Conservation (phyloP, 1,284 basidiomycete species). For the Sporisorium scitamineum region DNA sequence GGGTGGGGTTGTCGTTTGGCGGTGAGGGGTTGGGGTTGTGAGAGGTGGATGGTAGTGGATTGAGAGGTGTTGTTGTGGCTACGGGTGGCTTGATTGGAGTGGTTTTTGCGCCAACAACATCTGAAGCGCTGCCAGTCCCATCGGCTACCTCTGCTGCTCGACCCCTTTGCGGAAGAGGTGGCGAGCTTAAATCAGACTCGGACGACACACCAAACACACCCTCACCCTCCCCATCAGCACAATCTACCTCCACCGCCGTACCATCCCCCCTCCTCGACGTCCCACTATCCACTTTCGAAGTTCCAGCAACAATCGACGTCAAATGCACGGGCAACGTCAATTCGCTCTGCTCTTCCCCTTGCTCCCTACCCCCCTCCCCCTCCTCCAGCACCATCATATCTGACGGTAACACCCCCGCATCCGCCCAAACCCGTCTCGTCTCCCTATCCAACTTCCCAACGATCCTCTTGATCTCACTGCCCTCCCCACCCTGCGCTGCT, state of each 20-base stretch:
- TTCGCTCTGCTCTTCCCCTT: conserved; percentile 21
- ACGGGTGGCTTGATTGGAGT: no score
- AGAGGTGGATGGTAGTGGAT: no score
- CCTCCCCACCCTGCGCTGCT: background rate
- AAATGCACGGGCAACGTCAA: conserved; percentile 17
- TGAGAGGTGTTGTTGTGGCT: no score
- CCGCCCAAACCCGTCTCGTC: conserved; percentile 6
- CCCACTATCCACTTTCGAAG: background rate
- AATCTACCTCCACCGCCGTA: background rate
- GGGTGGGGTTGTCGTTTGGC: no score
- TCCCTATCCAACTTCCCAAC: background rate
- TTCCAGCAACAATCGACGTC: no score
- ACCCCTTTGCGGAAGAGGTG: no score
- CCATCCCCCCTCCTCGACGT: background rate
- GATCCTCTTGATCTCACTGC: background rate
- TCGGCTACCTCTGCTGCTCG: no score
- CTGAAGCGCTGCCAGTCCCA: no score
- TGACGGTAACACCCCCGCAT: conserved; percentile 10
- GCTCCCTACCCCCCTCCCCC: background rate
- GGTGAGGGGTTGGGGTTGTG: no score
- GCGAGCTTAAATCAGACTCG: no score
- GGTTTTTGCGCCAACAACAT: no score
- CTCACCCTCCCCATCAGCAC: background rate
- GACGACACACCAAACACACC: background rate
- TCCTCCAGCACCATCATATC: no score